Conservation (phyloP, 2,329 filamentous ascomycete genomes). For the Daldinia sp. region DNA sequence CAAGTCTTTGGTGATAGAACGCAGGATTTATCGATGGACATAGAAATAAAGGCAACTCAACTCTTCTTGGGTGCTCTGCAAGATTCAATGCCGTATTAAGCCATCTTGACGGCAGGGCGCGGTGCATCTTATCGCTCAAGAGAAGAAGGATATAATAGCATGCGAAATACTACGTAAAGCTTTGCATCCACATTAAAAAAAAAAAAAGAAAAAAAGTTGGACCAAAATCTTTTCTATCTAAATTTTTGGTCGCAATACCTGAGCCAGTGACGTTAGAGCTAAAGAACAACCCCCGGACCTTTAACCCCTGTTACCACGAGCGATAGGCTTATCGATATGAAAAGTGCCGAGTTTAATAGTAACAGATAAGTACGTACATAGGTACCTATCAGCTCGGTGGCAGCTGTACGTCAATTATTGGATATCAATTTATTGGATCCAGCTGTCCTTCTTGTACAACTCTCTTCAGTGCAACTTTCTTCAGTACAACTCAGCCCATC, state of each 20-base stretch:
- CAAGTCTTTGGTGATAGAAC: conserved; percentile 46
- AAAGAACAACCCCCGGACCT: background rate
- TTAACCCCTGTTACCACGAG: conserved; percentile 13
- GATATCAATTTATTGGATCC: conserved; percentile 11
- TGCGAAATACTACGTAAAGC: background rate
- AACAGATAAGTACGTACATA: background rate
- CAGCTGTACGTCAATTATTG: conserved; percentile 30
- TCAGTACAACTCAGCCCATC: background rate
- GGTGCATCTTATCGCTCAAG: conserved; percentile 51
- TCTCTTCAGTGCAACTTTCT: background rate
- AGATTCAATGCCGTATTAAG: conserved; percentile 55
- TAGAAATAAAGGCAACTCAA: conserved; percentile 57
- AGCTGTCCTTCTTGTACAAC: conserved; percentile 28
- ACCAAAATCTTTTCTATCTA: conserved; percentile 5
- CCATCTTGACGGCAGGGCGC: conserved; percentile 54
- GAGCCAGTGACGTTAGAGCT: conserved; percentile 21
- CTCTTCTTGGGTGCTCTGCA: conserved; percentile 47
- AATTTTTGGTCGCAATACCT: background rate
- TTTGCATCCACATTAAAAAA: background rate
- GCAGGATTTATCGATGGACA: conserved; percentile 54
- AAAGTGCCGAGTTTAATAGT: background rate
- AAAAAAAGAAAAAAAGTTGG: background rate
- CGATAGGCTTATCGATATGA: conserved; percentile 30
- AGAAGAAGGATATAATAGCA: conserved; percentile 10
- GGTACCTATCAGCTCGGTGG: conserved; percentile 11